Conservation (phyloP, 352 stramenopile genomes). For the Globisporangium solare region DNA sequence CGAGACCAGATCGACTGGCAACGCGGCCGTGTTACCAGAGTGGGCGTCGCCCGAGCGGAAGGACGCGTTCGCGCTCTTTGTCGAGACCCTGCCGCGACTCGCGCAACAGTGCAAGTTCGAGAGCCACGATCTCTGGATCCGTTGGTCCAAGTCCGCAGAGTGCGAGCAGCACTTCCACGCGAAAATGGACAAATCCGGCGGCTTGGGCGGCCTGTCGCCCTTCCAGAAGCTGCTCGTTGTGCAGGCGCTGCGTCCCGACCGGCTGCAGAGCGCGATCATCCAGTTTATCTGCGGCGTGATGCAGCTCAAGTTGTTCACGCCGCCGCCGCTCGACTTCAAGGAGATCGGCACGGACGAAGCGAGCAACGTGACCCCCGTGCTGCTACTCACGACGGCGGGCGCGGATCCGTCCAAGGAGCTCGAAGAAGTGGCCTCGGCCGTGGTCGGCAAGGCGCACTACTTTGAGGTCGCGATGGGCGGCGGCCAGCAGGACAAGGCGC, state of each 20-base stretch:
- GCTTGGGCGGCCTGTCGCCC: conserved; percentile 45
- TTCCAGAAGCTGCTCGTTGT: conserved; percentile 94
- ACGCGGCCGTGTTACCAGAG: conserved; percentile 35
- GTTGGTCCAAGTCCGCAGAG: conserved; percentile 85
- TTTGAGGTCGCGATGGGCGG: conserved; percentile 94
- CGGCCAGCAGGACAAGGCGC: conserved; percentile 90
- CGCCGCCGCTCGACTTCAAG: conserved; percentile 76
- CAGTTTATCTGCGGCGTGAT: conserved; percentile 89
- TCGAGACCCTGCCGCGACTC: conserved; percentile 68
- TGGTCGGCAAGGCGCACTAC: conserved; percentile 88
- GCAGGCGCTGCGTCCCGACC: conserved; percentile 88
- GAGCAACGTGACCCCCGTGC: conserved; percentile 72
- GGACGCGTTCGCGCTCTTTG: conserved; percentile 75
- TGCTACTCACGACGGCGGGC: conserved; percentile 91
- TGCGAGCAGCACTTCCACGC: conserved; percentile 90
- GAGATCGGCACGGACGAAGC: conserved; percentile 61
- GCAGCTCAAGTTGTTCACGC: conserved; percentile 83
- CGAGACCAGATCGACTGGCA: conserved; percentile 12
- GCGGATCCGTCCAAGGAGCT: conserved; percentile 93
- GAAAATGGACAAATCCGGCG: conserved; percentile 64
- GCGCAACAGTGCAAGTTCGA: conserved; percentile 79
- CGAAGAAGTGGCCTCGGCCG: conserved; percentile 83
- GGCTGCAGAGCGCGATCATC: conserved; percentile 86
- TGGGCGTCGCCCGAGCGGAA: conserved; percentile 85
- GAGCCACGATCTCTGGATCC: conserved; percentile 81